A percentile compares a stretch with the other conserved stretches of the same genome.
Conservation (phyloP, 2,329 filamentous ascomycete genomes). For the Aureobasidium lini region DNA sequence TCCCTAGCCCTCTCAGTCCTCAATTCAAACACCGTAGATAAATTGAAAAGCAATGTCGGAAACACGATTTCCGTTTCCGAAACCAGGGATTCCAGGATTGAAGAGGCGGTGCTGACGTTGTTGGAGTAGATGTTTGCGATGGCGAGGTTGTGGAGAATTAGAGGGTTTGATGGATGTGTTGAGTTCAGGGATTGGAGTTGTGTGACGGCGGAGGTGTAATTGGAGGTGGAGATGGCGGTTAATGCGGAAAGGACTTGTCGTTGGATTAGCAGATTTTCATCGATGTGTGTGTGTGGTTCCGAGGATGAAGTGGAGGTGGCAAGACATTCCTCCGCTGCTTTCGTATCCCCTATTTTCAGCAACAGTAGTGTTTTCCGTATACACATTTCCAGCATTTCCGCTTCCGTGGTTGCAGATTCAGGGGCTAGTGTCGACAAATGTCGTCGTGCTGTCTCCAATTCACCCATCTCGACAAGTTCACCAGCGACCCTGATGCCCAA, state of each 20-base stretch:
- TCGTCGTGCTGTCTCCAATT: slow-evolving; percentile 68
- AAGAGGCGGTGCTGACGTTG: slow-evolving; percentile 61
- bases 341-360: slow-evolving; percentile 70
- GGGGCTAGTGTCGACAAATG: slow-evolving; percentile 45
- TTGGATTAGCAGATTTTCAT: background rate
- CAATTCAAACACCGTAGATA: slow-evolving; percentile 86
- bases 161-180: slow-evolving; percentile 49
- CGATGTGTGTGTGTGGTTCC: background rate
- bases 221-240: slow-evolving; percentile 68
- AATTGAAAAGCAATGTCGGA: slow-evolving; percentile 76
- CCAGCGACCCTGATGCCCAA: slow-evolving; percentile 60
- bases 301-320: slow-evolving; percentile 26
- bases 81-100: slow-evolving; percentile 58
- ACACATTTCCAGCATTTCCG: slow-evolving; percentile 21
- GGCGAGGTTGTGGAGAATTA: slow-evolving; percentile 74
- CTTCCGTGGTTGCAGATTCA: background rate
- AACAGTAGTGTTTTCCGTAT: slow-evolving; percentile 56
- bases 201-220: slow-evolving; percentile 56
- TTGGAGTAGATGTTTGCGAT: slow-evolving; percentile 80
- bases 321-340: slow-evolving; percentile 21
- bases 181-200: slow-evolving; percentile 52
- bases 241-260: slow-evolving; percentile 52
- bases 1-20: slow-evolving; percentile 68
- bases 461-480: slow-evolving; percentile 77
- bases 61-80: slow-evolving; percentile 38